These are phyloP conservation scores for Epichloe elymi DNA, from an alignment of 2,329 filamentous ascomycete genomes.

Conservation along the genomic window DNA sequence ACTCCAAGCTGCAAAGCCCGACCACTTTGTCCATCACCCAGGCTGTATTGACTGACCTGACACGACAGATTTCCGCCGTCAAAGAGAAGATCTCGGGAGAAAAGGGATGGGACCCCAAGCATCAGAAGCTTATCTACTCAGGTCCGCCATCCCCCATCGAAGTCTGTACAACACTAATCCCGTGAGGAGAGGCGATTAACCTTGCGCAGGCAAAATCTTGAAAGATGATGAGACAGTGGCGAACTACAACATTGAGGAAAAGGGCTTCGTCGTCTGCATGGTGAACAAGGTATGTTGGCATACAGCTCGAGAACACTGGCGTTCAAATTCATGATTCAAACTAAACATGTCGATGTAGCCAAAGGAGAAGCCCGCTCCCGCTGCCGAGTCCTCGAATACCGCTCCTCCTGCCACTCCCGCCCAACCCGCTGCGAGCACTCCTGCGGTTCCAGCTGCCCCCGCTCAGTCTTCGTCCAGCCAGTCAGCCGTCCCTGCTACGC, in stretches of 20 bases:
- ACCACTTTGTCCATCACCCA: conserved; percentile 6
- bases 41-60: conserved; percentile 6
- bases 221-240: conserved; percentile 96
- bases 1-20: conserved; percentile 8
- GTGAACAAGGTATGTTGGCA: conserved; percentile 65
- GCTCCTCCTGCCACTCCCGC: conserved; percentile 47
- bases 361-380: conserved; percentile 48
- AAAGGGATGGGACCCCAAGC: conserved; percentile 85
- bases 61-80: conserved; percentile 62
- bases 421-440: conserved; percentile 43
- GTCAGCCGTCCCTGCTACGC: conserved; percentile 36
- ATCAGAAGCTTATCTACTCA: conserved; percentile 96
- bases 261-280: conserved; percentile 98
- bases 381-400: conserved; percentile 45
- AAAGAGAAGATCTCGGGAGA: conserved; percentile 87
- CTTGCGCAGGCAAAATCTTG: conserved; percentile 76
- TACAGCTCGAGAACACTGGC: background rate
- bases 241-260: conserved; percentile 97
- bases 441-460: conserved; percentile 36
- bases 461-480: conserved; percentile 30
- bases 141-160: conserved; percentile 40
- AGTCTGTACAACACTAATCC: conserved; percentile 1
- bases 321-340: background rate
- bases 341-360: conserved; percentile 18
- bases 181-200: conserved; percentile 9